Base-by-base conservation (phyloP, 202 grass and related monocot genomes). In the Schoenoplectus triqueter region DNA sequence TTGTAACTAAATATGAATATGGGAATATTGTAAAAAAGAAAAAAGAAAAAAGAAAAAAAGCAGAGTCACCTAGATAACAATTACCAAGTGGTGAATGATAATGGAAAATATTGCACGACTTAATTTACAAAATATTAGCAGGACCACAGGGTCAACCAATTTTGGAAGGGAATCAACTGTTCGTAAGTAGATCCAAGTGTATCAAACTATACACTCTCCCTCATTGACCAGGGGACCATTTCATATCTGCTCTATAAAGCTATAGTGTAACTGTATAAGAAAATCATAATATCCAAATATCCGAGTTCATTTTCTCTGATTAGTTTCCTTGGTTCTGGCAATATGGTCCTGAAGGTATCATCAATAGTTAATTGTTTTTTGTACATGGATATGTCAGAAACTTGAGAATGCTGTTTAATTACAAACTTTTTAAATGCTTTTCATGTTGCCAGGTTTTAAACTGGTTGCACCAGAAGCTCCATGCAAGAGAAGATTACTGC, bases 381-480 rank as follows among this genome's bases (percentile, higher is more conserved):
- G 44, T 71, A 80, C 64, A 83, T 78, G 54, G 54, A 90, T 67
- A 19, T 86, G n/a, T 72, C 48, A 3, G 45, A 81, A 64, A 88
- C 54, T 82, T 69, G 67, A 86, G 56, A 77, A 89, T 82, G 68
- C 14, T 92, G 54, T 63, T 68, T 62, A 87, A 42, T 86, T 81
- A 79, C 10, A 92, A 13, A 10, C 69, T 83, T 89, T 86, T 54
- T 78, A 41, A 11, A 59, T 60, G 31, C 2, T 46, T 82, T 71
- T 89, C 73, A 20, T 65, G 64, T 63, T 73, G 4, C 64, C 84
- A 98, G 95, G 84, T 98, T 64, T 91, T 98, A 71, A 84, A 72
- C 78, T 98, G 95, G 95, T 85, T 98, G 84, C 92, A 95, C 72
- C 82, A 86, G 40, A 95, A 89, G 79, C 92, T 93, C 84, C 89